A percentile compares a stretch with the other conserved stretches of the same genome.
phyloP scores from a whole-genome alignment of 192 early-diverging fungal genomes.

The Entomortierella parvispora region DNA sequence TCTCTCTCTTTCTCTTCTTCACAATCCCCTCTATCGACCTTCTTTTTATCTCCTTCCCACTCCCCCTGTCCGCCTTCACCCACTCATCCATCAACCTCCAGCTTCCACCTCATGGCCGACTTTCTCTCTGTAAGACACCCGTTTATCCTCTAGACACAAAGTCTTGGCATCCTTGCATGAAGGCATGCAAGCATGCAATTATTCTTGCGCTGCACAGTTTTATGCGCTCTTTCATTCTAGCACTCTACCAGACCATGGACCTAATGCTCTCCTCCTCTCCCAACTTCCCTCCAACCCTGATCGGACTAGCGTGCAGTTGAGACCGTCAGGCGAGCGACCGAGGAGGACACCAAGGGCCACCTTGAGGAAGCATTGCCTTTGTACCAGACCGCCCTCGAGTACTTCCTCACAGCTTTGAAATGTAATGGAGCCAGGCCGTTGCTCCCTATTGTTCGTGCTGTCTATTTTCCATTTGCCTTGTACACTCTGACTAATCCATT shows the following conservation, averaged over 20 bases:
- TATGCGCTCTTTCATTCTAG: background rate
- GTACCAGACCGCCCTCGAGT: conserved; percentile 92
- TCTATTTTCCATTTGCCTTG: background rate
- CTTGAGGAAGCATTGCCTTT: conserved; percentile 91
- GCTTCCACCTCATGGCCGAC: conserved; percentile 23
- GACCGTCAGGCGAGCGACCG: conserved; percentile 91
- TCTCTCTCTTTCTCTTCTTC: background rate
- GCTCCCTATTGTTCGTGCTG: background rate
- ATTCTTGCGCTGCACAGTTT: no score
- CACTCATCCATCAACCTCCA: background rate
- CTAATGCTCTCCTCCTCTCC: background rate
- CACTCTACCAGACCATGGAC: background rate
- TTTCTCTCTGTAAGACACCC: conserved; percentile 39
- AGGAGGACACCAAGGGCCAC: conserved; percentile 90
- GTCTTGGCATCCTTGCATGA: background rate
- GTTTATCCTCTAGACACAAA: background rate
- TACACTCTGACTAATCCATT: background rate
- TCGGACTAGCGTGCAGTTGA: conserved; percentile 87
- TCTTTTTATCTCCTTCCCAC: background rate
- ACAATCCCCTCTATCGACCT: background rate
- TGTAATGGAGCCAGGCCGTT: conserved; percentile 60
- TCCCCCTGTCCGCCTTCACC: background rate
- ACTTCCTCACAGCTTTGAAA: conserved; percentile 94
- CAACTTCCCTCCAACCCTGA: background rate
- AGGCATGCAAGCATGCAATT: background rate